Percentiles rank a stretch among this genome's conserved stretches.
These are phyloP conservation scores for Myxozyma nipponensis DNA, from an alignment of 805 yeast species.

Conservation along the genomic window DNA sequence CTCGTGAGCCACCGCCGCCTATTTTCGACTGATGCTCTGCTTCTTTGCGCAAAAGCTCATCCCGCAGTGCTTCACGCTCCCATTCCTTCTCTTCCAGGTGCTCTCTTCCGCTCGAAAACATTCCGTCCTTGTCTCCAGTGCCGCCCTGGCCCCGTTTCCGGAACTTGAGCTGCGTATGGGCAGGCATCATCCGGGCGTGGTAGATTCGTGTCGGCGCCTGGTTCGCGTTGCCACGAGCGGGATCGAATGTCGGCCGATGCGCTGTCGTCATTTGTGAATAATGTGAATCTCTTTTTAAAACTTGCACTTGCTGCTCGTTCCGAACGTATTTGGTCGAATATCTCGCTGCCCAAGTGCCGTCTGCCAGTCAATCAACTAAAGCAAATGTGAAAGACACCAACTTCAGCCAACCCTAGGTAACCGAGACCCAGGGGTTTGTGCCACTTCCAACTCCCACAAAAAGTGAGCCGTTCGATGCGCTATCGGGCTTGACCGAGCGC, in stretches of 20 bases:
- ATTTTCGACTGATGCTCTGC: conserved; percentile 23
- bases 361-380: no score
- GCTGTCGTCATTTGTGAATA: conserved; percentile 62
- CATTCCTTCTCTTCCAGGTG: conserved; percentile 18
- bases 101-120: conserved; percentile 2
- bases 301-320: no score
- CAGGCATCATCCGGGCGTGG: conserved; percentile 54
- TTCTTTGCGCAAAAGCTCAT: conserved; percentile 31
- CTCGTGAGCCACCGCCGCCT: conserved; percentile 5
- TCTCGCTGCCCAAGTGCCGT: no score
- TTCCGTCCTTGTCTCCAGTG: conserved; percentile 26
- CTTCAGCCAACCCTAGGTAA: no score
- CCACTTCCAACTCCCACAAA: no score
- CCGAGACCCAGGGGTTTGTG: no score
- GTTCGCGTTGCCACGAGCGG: conserved; percentile 53
- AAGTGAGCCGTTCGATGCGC: no score
- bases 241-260: conserved; percentile 65
- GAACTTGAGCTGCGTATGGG: conserved; percentile 51
- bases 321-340: no score
- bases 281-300: no score
- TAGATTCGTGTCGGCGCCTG: conserved; percentile 45
- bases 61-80: conserved; percentile 30
- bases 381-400: no score
- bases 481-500: no score
- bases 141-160: conserved; percentile 41